Conservation (phyloP, 768 basidiomycete species). For the Naganishia kalamii region DNA sequence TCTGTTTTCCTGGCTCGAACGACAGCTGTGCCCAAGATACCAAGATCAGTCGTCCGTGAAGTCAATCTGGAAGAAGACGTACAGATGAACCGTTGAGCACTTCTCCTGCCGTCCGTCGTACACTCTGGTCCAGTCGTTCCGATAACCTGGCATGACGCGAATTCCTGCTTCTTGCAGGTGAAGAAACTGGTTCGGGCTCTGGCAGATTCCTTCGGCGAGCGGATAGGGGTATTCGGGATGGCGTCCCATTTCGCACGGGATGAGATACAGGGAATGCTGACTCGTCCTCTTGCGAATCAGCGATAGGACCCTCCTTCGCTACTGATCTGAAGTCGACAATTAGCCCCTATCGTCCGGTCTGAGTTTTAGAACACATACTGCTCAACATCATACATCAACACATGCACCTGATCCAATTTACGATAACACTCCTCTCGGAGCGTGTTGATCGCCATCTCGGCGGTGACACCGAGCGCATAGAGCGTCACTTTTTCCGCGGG, state of each 20-base stretch:
- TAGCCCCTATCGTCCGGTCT: too few species aligned
- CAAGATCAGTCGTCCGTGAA: background rate
- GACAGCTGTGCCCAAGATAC: background rate
- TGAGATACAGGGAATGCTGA: too few species aligned
- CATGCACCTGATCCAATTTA: background rate
- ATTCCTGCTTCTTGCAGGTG: too few species aligned
- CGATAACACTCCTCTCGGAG: slow-evolving; percentile 11
- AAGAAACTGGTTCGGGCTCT: background rate
- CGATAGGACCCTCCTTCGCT: too few species aligned
- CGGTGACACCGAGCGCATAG: slow-evolving; percentile 5
- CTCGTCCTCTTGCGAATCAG: too few species aligned
- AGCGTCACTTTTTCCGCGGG: slow-evolving; percentile 11
- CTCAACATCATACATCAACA: background rate
- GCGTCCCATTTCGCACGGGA: too few species aligned
- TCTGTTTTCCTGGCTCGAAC: background rate
- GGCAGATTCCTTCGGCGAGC: too few species aligned
- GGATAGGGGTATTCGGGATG: too few species aligned
- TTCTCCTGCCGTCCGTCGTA: background rate
- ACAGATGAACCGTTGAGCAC: slow-evolving; percentile 4
- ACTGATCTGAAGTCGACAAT: too few species aligned
- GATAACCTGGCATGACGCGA: background rate
- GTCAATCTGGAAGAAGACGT: background rate
- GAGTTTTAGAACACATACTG: background rate
- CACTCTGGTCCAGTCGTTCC: background rate
- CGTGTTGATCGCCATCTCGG: slow-evolving; percentile 8